Conservation (phyloP, 495 filamentous ascomycete genomes). For the Physcia stellaris region DNA sequence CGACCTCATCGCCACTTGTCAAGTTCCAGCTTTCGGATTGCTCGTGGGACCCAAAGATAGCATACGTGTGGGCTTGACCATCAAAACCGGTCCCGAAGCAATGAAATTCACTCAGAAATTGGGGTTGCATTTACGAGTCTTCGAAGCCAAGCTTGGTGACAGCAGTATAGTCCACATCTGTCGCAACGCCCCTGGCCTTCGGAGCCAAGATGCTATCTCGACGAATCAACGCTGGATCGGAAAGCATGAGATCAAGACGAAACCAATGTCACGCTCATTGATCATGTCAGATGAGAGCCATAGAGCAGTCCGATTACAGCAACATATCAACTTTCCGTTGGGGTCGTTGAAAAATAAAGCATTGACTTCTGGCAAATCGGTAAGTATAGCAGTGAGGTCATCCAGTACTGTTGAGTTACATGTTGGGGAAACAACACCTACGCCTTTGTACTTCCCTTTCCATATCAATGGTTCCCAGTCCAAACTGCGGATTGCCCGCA, state of each 20-base stretch:
- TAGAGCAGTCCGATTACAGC: not conserved
- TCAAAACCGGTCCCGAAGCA: constrained; percentile 5
- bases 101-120: constrained; percentile 2
- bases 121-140: constrained; percentile 12
- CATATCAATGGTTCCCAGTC: constrained; percentile 23
- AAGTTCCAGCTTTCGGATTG: constrained; percentile 4
- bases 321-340: not conserved
- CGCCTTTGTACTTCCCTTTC: constrained; percentile 24
- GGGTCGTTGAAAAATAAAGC: not conserved
- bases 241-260: not conserved
- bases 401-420: constrained; percentile 2
- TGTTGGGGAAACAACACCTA: constrained; percentile 11
- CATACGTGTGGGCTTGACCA: not conserved
- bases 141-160: constrained; percentile 14
- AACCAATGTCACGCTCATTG: not conserved
- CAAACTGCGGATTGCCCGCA: constrained; percentile 31
- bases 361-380: not conserved
- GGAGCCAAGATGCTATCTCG: not conserved
- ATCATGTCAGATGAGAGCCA: not conserved
- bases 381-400: not conserved
- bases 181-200: not conserved
- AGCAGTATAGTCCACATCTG: constrained; percentile 20
- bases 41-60: constrained; percentile 2
- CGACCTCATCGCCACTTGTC: constrained; percentile 3
- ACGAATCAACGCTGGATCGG: not conserved